A percentile compares a stretch with the other conserved stretches of the same genome.
Evolutionary conservation across 2,329 filamentous ascomycete genomes (phyloP).

Genomic region (Chalaropsis thielavioides): DNA sequence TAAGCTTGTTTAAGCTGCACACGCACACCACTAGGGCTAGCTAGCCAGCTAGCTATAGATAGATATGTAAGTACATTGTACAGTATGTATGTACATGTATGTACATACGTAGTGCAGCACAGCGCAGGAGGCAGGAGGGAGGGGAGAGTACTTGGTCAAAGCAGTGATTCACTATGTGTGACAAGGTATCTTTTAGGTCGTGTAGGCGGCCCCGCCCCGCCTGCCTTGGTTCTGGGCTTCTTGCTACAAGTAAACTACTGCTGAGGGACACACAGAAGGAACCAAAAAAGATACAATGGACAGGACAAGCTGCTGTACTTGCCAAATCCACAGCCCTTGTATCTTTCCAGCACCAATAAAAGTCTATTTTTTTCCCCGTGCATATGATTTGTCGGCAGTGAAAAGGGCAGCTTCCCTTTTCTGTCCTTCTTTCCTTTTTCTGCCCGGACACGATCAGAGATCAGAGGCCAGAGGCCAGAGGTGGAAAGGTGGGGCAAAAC

Average conservation of each 20-base stretch:
- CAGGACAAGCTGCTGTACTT: background rate
- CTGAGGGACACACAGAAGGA: too few relatives aligned
- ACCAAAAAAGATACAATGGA: too few relatives aligned
- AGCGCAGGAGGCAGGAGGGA: background rate
- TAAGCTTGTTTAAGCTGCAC: background rate
- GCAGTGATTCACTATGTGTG: constrained; percentile 3
- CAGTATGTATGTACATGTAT: background rate
- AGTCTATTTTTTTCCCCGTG: background rate
- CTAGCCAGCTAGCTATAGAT: too few relatives aligned
- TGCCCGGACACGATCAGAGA: background rate
- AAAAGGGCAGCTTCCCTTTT: background rate
- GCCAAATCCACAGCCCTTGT: background rate
- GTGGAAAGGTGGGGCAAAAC: background rate
- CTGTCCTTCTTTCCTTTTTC: background rate
- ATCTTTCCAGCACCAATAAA: background rate
- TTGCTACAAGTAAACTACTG: background rate
- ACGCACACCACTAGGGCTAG: too few relatives aligned
- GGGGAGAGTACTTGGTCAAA: background rate
- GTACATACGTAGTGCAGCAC: background rate
- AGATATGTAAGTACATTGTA: background rate
- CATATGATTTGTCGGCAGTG: background rate
- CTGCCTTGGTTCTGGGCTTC: background rate
- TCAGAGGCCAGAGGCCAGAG: background rate
- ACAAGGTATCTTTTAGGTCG: background rate
- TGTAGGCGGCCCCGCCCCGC: background rate